A percentile compares a stretch with the other conserved stretches of the same genome.
phyloP scores from a whole-genome alignment of 2,329 filamentous ascomycete genomes.

The Phyllosticta citribraziliensis region DNA sequence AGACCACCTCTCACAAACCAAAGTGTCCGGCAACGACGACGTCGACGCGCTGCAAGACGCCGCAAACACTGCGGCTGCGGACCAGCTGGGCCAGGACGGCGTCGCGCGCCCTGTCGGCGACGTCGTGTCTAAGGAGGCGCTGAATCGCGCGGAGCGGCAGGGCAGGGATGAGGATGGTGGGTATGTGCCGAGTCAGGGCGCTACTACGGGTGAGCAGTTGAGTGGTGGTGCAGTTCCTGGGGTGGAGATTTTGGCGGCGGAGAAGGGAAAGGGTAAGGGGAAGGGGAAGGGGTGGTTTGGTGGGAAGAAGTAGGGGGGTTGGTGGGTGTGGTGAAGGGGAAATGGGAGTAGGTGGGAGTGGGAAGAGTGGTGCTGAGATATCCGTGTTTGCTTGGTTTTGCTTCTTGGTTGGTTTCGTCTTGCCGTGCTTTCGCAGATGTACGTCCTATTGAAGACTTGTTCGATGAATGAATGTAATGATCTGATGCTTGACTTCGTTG shows the following conservation, averaged over 20 bases:
- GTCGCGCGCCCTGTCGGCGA: conserved; percentile 56
- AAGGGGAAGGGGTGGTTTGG: background rate
- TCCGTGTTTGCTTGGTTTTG: background rate
- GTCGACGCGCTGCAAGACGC: conserved; percentile 60
- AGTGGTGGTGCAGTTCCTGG: background rate
- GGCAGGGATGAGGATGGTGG: conserved; percentile 53
- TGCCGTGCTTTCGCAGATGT: too few relatives aligned
- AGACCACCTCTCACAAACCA: conserved; percentile 60
- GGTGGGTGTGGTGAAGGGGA: background rate
- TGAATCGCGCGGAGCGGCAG: conserved; percentile 54
- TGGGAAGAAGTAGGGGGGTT: background rate
- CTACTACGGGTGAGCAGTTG: conserved; percentile 17
- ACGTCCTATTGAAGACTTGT: too few relatives aligned
- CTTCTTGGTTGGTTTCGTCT: too few relatives aligned
- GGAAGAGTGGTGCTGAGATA: background rate
- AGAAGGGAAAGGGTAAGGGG: background rate
- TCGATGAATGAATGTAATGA: too few relatives aligned
- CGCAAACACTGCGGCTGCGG: conserved; percentile 51
- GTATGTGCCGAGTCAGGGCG: conserved; percentile 32
- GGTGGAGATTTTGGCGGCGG: background rate
- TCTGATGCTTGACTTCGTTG: too few relatives aligned
- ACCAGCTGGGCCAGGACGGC: conserved; percentile 59
- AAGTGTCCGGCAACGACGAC: conserved; percentile 57
- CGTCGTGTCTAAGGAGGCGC: conserved; percentile 50
- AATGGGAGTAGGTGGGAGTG: background rate